Percentiles rank a stretch among this genome's conserved stretches.
Conservation (phyloP, 2,329 filamentous ascomycete genomes). For the Sporothrix curviconia region DNA sequence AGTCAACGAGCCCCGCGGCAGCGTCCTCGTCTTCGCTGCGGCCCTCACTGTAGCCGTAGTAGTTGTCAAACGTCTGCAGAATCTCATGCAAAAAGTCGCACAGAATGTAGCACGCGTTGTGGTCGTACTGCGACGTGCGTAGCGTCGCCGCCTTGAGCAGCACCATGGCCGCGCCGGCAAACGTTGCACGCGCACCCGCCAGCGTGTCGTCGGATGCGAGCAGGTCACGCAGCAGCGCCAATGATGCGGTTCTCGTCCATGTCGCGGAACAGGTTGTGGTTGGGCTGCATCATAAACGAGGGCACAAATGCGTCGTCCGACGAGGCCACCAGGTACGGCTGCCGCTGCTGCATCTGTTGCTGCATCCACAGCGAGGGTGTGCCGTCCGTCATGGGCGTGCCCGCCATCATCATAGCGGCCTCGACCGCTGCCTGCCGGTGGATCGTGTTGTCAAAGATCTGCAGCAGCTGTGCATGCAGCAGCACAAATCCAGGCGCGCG, state of each 20-base stretch:
- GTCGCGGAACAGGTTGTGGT: slow-evolving; percentile 59
- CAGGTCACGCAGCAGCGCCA: slow-evolving; percentile 73
- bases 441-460: slow-evolving; percentile 74
- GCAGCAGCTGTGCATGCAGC: slow-evolving; percentile 74
- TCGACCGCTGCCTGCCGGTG: slow-evolving; percentile 61
- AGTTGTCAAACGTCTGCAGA: slow-evolving; percentile 53
- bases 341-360: slow-evolving; percentile 13
- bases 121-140: slow-evolving; percentile 72
- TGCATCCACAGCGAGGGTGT: slow-evolving; percentile 8
- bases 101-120: slow-evolving; percentile 78
- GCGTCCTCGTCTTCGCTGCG: background rate
- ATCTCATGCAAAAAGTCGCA: slow-evolving; percentile 86
- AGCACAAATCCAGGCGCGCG: slow-evolving; percentile 71
- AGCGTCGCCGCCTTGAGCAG: slow-evolving; percentile 69
- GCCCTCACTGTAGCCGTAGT: slow-evolving; percentile 33
- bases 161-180: slow-evolving; percentile 67
- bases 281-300: slow-evolving; percentile 44
- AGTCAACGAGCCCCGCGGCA: slow-evolving; percentile 27
- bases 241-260: slow-evolving; percentile 89
- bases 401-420: slow-evolving; percentile 29
- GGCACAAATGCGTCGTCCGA: slow-evolving; percentile 44
- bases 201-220: slow-evolving; percentile 48
- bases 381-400: slow-evolving; percentile 30
- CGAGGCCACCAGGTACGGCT: background rate
- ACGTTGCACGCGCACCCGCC: slow-evolving; percentile 53